Evolutionary conservation across 2,329 filamentous ascomycete species (phyloP).

Genomic region (Emmonsiellopsis sp.): DNA sequence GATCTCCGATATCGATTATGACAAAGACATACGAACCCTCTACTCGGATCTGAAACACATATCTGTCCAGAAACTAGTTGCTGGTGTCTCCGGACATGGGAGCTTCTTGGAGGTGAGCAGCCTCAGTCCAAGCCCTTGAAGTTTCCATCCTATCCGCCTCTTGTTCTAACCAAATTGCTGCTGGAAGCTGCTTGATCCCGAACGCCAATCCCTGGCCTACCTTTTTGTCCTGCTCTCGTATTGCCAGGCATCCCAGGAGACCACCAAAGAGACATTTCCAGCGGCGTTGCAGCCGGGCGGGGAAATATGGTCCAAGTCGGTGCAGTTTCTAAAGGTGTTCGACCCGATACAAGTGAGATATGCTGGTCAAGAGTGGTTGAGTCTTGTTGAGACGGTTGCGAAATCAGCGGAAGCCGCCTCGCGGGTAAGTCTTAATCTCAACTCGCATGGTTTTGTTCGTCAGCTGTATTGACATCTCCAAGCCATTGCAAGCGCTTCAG

Average conservation of each 20-base stretch:
- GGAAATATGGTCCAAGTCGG: conserved; percentile 41
- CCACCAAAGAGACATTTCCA: conserved; percentile 24
- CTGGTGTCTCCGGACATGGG: not conserved
- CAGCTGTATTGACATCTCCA: conserved; percentile 1
- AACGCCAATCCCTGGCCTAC: conserved; percentile 52
- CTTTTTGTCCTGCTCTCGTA: conserved; percentile 45
- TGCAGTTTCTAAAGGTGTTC: conserved; percentile 47
- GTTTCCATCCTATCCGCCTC: not conserved
- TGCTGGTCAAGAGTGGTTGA: conserved; percentile 25
- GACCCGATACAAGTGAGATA: conserved; percentile 38
- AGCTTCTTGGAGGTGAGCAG: not conserved
- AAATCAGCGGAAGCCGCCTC: conserved; percentile 24
- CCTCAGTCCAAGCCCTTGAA: not conserved
- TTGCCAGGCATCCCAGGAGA: conserved; percentile 32
- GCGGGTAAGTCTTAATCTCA: conserved; percentile 21
- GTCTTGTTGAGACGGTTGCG: conserved; percentile 27
- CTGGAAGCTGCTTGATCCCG: conserved; percentile 40
- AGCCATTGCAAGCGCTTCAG: conserved; percentile 32
- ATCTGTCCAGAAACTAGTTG: not conserved
- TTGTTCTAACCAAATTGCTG: not conserved
- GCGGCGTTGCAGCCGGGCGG: conserved; percentile 36
- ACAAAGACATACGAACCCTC: not conserved
- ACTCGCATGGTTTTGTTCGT: not conserved
- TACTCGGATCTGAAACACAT: not conserved
- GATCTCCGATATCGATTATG: not conserved